A percentile compares a stretch with the other conserved stretches of the same genome.
Conservation (phyloP, 768 basidiomycete species). For the Floccularia luteovirens region DNA sequence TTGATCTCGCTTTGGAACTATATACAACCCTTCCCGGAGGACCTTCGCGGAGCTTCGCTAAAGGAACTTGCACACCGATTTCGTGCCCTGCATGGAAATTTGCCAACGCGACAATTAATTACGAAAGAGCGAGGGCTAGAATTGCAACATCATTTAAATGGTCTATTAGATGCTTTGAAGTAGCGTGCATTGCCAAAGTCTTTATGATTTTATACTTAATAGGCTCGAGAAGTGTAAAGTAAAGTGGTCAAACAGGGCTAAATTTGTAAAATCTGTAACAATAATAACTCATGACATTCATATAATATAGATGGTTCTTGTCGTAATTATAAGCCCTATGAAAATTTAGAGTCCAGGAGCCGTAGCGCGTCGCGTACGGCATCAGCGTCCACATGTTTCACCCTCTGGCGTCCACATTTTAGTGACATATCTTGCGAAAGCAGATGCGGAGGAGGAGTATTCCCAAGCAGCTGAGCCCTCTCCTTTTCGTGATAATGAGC, state of each 20-base stretch:
- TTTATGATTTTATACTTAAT: too few species aligned
- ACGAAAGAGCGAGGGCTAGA: constrained; percentile 29
- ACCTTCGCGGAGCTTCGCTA: constrained; percentile 35
- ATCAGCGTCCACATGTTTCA: constrained; percentile 65
- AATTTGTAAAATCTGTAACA: too few species aligned
- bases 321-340: constrained; percentile 13
- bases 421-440: constrained; percentile 57
- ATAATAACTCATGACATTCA: neutral
- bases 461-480: constrained; percentile 12
- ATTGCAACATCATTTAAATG: constrained; percentile 2
- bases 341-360: constrained; percentile 60
- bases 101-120: constrained; percentile 23
- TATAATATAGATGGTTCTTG: neutral
- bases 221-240: neutral
- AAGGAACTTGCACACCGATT: constrained; percentile 39
- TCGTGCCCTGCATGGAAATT: constrained; percentile 27
- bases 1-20: constrained; percentile 59
- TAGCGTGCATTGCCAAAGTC: too few species aligned
- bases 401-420: constrained; percentile 51
- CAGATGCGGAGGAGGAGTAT: constrained; percentile 36
- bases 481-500: constrained; percentile 43
- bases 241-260: too few species aligned
- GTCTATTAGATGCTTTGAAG: too few species aligned
- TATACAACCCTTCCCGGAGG: constrained; percentile 52
- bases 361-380: constrained; percentile 72